A percentile compares a stretch with the other conserved stretches of the same genome.
These are phyloP conservation scores for Pichia kudriavzevii DNA, from an alignment of 1,139 yeast species.

Conservation along the genomic window DNA sequence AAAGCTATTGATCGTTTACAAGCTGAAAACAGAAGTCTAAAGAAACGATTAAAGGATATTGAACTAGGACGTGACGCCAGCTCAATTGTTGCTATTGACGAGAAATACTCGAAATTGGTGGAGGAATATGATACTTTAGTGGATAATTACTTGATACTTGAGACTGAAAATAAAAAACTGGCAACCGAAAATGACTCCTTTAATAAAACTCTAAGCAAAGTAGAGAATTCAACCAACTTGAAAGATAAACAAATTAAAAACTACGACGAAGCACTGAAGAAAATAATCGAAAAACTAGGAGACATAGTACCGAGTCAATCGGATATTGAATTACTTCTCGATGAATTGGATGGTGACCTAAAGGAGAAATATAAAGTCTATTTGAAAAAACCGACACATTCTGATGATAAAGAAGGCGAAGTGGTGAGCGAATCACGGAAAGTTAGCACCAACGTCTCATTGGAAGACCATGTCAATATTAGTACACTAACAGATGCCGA, in stretches of 20 bases:
- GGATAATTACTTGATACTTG: slow-evolving; percentile 7
- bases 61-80: slow-evolving; percentile 13
- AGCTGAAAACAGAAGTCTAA: slow-evolving; percentile 12
- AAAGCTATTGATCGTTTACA: slow-evolving; percentile 9
- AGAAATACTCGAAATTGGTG: slow-evolving; percentile 9
- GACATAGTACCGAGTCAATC: too few relatives aligned
- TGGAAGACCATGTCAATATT: too few relatives aligned
- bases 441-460: too few relatives aligned
- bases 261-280: slow-evolving; percentile 5
- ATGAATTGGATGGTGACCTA: too few relatives aligned
- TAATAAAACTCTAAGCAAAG: too few relatives aligned
- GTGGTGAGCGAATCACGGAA: too few relatives aligned
- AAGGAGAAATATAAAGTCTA: too few relatives aligned
- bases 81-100: slow-evolving; percentile 11
- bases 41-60: slow-evolving; percentile 14
- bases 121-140: slow-evolving; percentile 9
- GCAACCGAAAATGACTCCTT: slow-evolving; percentile 10
- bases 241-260: slow-evolving; percentile 16
- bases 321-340: too few relatives aligned
- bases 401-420: too few relatives aligned
- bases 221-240: slow-evolving; percentile 13
- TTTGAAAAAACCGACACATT: too few relatives aligned
- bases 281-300: too few relatives aligned
- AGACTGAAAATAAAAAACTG: slow-evolving; percentile 12
- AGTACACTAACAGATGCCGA: slow-evolving; percentile 22